These are phyloP conservation scores for Dichotomopilus funicola DNA, from an alignment of 2,329 filamentous ascomycete species.

Conservation along the genomic window DNA sequence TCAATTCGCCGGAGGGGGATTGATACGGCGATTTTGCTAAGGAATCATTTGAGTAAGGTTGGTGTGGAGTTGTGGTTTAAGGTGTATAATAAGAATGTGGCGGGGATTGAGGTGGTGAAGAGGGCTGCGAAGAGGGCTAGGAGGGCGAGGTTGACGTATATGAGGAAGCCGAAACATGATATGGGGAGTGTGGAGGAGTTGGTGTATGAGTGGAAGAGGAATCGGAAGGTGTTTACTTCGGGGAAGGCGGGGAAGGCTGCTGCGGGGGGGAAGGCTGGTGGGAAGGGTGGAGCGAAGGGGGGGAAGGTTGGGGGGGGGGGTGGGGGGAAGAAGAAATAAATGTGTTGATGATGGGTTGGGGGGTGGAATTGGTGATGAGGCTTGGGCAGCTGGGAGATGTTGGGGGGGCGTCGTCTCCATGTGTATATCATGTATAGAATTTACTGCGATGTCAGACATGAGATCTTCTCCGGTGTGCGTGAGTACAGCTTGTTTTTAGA, in stretches of 20 bases:
- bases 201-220: constrained; percentile 54
- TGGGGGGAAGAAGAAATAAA: constrained; percentile 21
- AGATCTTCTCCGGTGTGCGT: too few relatives aligned
- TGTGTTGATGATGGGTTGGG: neutral
- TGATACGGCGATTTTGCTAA: constrained; percentile 79
- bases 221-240: constrained; percentile 34
- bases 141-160: constrained; percentile 81
- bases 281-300: too few relatives aligned
- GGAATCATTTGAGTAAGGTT: constrained; percentile 78
- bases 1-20: constrained; percentile 81
- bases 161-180: constrained; percentile 83
- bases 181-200: constrained; percentile 78
- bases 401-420: neutral
- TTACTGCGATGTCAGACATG: neutral
- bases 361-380: neutral
- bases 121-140: constrained; percentile 75
- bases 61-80: constrained; percentile 98
- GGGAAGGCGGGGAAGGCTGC: constrained; percentile 20
- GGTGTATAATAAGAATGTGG: constrained; percentile 82
- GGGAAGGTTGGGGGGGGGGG: constrained; percentile 13
- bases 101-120: constrained; percentile 91
- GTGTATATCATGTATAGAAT: constrained; percentile 17
- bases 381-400: neutral
- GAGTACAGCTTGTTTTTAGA: neutral
- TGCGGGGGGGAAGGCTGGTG: constrained; percentile 12